Base-by-base conservation (phyloP, 1,284 basidiomycete genomes). In the Cryptococcus sp. region DNA sequence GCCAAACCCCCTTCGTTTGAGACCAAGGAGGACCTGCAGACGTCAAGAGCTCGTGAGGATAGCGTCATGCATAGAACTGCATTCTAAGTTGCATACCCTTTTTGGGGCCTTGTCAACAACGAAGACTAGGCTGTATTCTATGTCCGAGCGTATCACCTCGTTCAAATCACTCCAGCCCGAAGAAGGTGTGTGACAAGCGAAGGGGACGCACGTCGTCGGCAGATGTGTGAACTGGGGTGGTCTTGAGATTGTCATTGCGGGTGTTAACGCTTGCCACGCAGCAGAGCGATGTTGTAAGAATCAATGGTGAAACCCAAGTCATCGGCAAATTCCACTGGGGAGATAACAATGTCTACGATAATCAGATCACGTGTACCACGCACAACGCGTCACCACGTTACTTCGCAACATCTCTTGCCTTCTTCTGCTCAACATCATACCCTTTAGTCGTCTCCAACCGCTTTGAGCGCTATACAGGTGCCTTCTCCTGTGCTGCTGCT, bases 1-100 rank as follows among this genome's bases (percentile, higher is more conserved):
- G 3, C 87, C 88, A 67, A 88, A 85, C 0, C 88, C 88, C 39
- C 88, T 81, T 70, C 88, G 88, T 75, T 90, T 90, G 64, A 82
- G 81, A 4, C 88, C 88, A 0, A 90, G 80, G 1, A 89, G 78
- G 6, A 89, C 79, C 81, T 82, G 31, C 31, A 50, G 35, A 39
- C 16, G 22, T 50, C 27, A 42, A 22, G 11, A 31, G 48, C 19
- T 50, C 11, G 13, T 35, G 7, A 35, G 31, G 31, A 35, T 35
- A 13, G 4, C 31, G 13, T 35, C 31, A 13, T 10, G 31, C 31
- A 8, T 35, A 13, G 6, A 6, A 13, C 27, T 48, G n/a, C 45
- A 41, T 35, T 11, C 20, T 6, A 19, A n/a, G 15, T 82, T 62
- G 47, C 52, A 27, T 50, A 64, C 68, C 42, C 69, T 54, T 45